Percentiles rank a stretch among this genome's conserved stretches.
Conservation (phyloP, 2,329 filamentous ascomycete species). For the Stachybotrys echinatus region DNA sequence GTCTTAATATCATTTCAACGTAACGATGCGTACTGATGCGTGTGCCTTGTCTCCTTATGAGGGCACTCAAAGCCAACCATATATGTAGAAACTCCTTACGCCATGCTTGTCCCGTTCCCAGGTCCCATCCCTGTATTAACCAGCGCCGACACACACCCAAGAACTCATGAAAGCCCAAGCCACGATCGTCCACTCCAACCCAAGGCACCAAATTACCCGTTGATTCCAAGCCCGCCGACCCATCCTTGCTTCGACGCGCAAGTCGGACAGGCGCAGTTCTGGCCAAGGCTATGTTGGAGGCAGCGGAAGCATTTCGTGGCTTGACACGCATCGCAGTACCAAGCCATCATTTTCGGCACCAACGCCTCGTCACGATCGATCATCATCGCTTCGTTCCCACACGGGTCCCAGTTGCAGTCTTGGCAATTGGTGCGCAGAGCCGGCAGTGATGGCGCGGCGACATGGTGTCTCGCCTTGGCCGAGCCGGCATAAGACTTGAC, state of each 20-base stretch:
- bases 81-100: too few relatives aligned
- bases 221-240: neutral
- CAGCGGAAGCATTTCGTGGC: neutral
- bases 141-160: neutral
- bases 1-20: too few relatives aligned
- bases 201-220: neutral
- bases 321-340: neutral
- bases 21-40: too few relatives aligned
- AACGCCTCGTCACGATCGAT: neutral
- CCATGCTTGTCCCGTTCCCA: neutral
- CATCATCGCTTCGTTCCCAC: neutral
- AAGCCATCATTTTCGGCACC: neutral
- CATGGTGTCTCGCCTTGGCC: too few relatives aligned
- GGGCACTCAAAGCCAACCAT: too few relatives aligned
- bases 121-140: neutral
- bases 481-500: slow-evolving; percentile 34
- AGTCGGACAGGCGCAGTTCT: neutral
- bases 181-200: neutral
- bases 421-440: slow-evolving; percentile 38
- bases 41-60: too few relatives aligned
- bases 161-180: neutral
- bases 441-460: neutral
- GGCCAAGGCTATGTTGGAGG: neutral
- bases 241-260: neutral
- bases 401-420: slow-evolving; percentile 36